phyloP scores from a whole-genome alignment of 2,329 filamentous ascomycete genomes.

The Fusarium sp. region DNA sequence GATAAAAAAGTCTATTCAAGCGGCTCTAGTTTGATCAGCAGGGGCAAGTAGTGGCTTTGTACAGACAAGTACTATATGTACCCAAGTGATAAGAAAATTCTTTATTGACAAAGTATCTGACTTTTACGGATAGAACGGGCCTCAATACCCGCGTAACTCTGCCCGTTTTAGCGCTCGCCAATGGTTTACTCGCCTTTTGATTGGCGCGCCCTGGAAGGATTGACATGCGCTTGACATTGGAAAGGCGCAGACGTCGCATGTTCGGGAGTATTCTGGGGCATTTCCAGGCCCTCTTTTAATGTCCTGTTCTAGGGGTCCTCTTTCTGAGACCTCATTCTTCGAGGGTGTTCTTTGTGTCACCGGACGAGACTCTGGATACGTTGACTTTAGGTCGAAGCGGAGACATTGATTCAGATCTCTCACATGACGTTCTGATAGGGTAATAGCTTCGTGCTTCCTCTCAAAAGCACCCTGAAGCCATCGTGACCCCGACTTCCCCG shows the following conservation, averaged over 20 bases:
- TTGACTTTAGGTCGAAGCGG: background rate
- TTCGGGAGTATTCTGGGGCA: slow-evolving; percentile 1
- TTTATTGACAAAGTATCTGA: background rate
- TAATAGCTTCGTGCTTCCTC: background rate
- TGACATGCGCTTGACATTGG: slow-evolving; percentile 7
- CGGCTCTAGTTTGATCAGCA: background rate
- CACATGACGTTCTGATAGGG: slow-evolving; percentile 3
- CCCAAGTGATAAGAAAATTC: background rate
- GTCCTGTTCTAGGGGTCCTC: background rate
- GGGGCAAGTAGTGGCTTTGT: background rate
- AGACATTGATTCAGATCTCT: background rate
- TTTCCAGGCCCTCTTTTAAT: background rate
- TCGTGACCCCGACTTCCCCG: background rate
- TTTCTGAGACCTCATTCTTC: background rate
- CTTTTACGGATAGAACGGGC: background rate
- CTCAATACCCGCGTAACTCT: background rate
- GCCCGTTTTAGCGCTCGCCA: slow-evolving; percentile 1
- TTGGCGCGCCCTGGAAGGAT: background rate
- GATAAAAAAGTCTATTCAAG: background rate
- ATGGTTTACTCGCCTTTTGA: background rate
- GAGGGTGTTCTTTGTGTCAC: background rate
- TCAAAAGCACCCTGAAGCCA: background rate
- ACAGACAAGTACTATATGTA: background rate
- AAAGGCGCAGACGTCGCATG: slow-evolving; percentile 7
- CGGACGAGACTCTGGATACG: background rate